Percentiles rank a stretch among this genome's conserved stretches.
Evolutionary conservation across 1,284 basidiomycete genomes (phyloP).

Genomic region (Hymenochaete sp.): DNA sequence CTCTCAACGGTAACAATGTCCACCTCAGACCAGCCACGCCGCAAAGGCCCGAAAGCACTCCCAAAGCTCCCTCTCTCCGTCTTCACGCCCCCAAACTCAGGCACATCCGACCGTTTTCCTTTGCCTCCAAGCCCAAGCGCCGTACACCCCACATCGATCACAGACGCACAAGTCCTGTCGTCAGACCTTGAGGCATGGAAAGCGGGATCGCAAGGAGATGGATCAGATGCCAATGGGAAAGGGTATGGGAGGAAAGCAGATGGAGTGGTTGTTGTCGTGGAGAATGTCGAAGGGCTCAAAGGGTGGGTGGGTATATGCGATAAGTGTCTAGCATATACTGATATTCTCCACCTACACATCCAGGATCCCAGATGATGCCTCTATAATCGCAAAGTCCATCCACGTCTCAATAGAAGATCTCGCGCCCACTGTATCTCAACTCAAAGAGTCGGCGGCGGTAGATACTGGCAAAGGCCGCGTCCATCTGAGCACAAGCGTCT

Average conservation of each 20-base stretch:
- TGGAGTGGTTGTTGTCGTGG: slow-evolving; percentile 46
- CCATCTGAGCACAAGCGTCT: slow-evolving; percentile 50
- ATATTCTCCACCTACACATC: not conserved
- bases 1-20: slow-evolving; percentile 22
- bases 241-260: slow-evolving; percentile 36
- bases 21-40: slow-evolving; percentile 39
- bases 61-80: slow-evolving; percentile 64
- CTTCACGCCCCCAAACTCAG: slow-evolving; percentile 59
- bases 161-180: slow-evolving; percentile 60
- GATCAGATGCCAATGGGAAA: too few species aligned
- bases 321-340: not conserved
- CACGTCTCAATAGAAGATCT: slow-evolving; percentile 53
- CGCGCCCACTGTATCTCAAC: too few species aligned
- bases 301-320: slow-evolving; percentile 17
- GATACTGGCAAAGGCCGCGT: too few species aligned
- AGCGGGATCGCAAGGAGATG: slow-evolving; percentile 41
- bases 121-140: slow-evolving; percentile 60
- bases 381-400: slow-evolving; percentile 43
- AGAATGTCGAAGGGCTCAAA: slow-evolving; percentile 23
- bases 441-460: too few species aligned
- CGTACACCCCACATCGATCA: slow-evolving; percentile 50
- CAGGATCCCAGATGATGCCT: slow-evolving; percentile 29
- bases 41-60: slow-evolving; percentile 52
- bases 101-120: slow-evolving; percentile 56
- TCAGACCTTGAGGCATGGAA: slow-evolving; percentile 42